Evolutionary conservation across 1,284 basidiomycete genomes (phyloP).

Genomic region (Ganoderma sinense): DNA sequence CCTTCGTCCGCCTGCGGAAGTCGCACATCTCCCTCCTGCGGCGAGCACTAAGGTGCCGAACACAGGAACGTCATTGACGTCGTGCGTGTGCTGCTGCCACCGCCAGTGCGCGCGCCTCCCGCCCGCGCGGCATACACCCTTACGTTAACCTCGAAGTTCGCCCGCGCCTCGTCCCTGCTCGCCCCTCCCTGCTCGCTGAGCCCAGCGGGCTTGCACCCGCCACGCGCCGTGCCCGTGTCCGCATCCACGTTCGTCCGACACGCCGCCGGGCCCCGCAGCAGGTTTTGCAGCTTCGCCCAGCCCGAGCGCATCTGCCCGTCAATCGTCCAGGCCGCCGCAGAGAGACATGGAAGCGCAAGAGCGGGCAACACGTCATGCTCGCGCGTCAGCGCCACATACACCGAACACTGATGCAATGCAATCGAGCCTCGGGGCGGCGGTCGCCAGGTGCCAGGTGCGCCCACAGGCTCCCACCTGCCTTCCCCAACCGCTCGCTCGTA

Average conservation of each 20-base stretch:
- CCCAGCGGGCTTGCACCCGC: not conserved
- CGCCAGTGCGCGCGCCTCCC: not conserved
- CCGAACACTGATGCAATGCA: conserved; percentile 25
- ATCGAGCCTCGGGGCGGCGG: conserved; percentile 2
- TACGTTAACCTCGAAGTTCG: conserved; percentile 11
- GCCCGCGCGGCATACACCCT: conserved; percentile 8
- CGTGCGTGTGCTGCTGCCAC: not conserved
- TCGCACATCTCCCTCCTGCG: conserved; percentile 6
- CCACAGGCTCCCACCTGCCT: conserved; percentile 12
- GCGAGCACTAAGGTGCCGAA: conserved; percentile 25
- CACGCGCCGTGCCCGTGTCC: not conserved
- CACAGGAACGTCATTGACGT: conserved; percentile 13
- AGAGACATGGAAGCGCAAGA: conserved; percentile 22
- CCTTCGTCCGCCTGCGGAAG: not conserved
- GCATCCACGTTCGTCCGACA: not conserved
- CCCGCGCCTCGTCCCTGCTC: not conserved
- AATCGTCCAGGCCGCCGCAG: not conserved
- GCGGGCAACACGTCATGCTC: conserved; percentile 10
- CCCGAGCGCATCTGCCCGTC: not conserved
- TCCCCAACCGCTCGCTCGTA: conserved; percentile 6
- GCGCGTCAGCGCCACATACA: conserved; percentile 24
- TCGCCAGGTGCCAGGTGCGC: conserved; percentile 2
- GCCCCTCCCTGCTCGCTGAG: not conserved
- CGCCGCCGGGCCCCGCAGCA: not conserved
- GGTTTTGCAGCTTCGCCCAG: conserved; percentile 5